Conservation (phyloP, 495 filamentous ascomycete species). For the Daldinia childiae region DNA sequence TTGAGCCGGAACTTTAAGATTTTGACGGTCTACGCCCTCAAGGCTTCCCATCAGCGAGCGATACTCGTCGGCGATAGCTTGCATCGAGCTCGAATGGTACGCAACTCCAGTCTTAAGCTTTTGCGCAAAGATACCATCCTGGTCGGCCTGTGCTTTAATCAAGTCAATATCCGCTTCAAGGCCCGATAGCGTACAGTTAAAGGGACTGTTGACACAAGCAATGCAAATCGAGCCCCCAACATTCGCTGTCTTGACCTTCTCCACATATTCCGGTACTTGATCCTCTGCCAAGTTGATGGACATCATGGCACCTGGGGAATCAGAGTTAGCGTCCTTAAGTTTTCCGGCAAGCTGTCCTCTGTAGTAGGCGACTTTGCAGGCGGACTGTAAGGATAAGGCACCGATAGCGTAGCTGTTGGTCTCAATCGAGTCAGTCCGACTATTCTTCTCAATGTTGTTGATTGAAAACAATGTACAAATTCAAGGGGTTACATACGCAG, state of each 20-base stretch:
- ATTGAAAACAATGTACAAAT: not conserved
- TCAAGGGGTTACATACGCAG: constrained; percentile 31
- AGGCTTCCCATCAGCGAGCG: constrained; percentile 9
- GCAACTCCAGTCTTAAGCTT: constrained; percentile 51
- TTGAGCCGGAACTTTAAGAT: constrained; percentile 1
- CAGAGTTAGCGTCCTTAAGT: constrained; percentile 17
- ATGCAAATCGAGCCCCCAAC: constrained; percentile 22
- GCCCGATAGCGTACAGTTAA: constrained; percentile 55
- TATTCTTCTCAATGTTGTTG: not conserved
- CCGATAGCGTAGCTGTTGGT: constrained; percentile 44
- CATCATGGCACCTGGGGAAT: constrained; percentile 50
- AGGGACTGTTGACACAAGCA: constrained; percentile 60
- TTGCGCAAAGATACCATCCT: constrained; percentile 53
- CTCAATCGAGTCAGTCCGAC: not conserved
- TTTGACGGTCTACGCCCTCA: not conserved
- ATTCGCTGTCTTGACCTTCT: constrained; percentile 4
- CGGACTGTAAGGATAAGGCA: constrained; percentile 48
- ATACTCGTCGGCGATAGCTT: constrained; percentile 49
- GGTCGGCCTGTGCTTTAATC: constrained; percentile 40
- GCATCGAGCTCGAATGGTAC: constrained; percentile 55
- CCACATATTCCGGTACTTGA: constrained; percentile 34
- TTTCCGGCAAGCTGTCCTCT: constrained; percentile 36
- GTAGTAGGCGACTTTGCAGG: constrained; percentile 56
- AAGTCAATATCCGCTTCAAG: constrained; percentile 44
- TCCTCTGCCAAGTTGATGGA: constrained; percentile 50